Evolutionary conservation across 148 eudicot genomes (phyloP).

Genomic region (Rhododendron kiyosumense): DNA sequence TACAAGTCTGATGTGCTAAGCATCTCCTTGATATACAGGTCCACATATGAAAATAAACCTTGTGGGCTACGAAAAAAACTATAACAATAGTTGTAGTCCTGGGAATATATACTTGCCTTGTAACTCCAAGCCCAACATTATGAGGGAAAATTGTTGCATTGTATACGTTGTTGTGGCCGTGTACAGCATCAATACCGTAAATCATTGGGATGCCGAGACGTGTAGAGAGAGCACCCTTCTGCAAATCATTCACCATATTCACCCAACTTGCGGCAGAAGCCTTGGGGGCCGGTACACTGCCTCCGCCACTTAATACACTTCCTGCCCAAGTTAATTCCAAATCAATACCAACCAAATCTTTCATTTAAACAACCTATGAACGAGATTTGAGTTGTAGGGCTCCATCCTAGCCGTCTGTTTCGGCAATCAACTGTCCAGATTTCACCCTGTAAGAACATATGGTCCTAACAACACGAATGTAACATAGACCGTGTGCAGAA

Average conservation of each 20-base stretch:
- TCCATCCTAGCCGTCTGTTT: no score
- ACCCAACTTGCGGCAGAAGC: slow-evolving; percentile 15
- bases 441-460: not conserved
- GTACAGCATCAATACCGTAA: slow-evolving; percentile 17
- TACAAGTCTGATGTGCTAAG: not conserved
- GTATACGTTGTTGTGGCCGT: slow-evolving; percentile 18
- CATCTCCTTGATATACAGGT: not conserved
- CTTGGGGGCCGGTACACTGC: slow-evolving; percentile 13
- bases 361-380: not conserved
- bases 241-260: slow-evolving; percentile 13
- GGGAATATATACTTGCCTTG: slow-evolving; percentile 11
- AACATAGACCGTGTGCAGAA: not conserved
- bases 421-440: no score
- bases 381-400: no score
- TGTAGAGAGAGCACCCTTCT: slow-evolving; percentile 14
- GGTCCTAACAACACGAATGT: not conserved
- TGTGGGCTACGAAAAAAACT: not conserved
- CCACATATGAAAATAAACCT: not conserved
- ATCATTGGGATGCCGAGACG: slow-evolving; percentile 22
- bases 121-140: slow-evolving; percentile 19
- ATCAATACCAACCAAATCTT: not conserved
- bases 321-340: not conserved
- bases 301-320: slow-evolving; percentile 19
- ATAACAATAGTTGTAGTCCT: not conserved
- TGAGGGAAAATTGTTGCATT: slow-evolving; percentile 18